A percentile compares a stretch with the other conserved stretches of the same genome.
Evolutionary conservation across 2,329 filamentous ascomycete species (phyloP).

Genomic region (Neophaeococcomyces mojaviensis): DNA sequence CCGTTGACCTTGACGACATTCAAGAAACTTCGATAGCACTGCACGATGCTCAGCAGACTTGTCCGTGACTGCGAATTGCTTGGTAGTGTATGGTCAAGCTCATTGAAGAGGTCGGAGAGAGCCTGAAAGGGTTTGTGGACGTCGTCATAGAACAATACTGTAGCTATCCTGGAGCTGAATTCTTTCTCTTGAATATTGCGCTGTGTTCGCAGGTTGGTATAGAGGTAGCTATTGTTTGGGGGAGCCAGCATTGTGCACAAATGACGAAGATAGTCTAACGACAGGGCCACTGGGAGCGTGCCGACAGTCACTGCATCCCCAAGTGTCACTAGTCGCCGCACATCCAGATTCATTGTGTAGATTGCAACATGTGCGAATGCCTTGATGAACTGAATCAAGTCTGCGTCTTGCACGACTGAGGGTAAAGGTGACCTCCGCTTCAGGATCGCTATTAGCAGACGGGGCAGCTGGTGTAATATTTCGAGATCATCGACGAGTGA

Average conservation of each 20-base stretch:
- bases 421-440: slow-evolving; percentile 26
- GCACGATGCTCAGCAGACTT: neutral
- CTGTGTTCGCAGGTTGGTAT: neutral
- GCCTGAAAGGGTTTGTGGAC: slow-evolving; percentile 74
- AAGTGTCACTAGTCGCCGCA: slow-evolving; percentile 24
- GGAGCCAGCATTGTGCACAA: neutral
- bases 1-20: neutral
- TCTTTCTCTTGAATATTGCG: neutral
- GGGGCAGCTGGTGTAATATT: slow-evolving; percentile 40
- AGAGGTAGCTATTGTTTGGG: neutral
- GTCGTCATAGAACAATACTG: slow-evolving; percentile 71
- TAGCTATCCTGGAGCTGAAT: neutral
- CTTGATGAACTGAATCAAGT: slow-evolving; percentile 36
- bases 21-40: neutral
- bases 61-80: neutral
- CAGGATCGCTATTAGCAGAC: slow-evolving; percentile 33
- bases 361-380: slow-evolving; percentile 34
- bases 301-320: slow-evolving; percentile 7
- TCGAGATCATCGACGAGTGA: slow-evolving; percentile 33
- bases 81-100: slow-evolving; percentile 6
- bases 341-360: slow-evolving; percentile 36
- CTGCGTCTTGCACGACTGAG: slow-evolving; percentile 13
- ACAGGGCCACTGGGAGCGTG: slow-evolving; percentile 7
- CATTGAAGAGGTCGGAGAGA: slow-evolving; percentile 46
- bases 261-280: neutral